These are phyloP conservation scores for Blastobotrys ciferrii DNA, from an alignment of 1,139 yeast species.

Conservation along the genomic window DNA sequence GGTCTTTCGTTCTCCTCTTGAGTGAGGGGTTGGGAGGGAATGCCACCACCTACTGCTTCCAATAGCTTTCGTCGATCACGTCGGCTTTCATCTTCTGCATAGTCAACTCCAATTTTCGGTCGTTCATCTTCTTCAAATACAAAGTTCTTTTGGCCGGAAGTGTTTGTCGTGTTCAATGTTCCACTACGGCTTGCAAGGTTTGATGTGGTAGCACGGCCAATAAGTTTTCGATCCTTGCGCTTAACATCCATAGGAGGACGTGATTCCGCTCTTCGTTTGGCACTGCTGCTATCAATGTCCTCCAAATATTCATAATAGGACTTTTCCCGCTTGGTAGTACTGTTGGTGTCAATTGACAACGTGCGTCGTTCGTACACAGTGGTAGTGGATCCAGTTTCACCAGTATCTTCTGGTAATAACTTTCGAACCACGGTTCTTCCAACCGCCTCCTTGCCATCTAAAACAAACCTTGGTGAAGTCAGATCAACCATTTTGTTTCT, in stretches of 20 bases:
- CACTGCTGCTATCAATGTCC: neutral
- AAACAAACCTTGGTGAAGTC: constrained; percentile 46
- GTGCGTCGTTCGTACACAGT: neutral
- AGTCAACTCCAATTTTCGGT: constrained; percentile 21
- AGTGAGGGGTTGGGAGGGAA: constrained; percentile 1
- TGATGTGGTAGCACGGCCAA: constrained; percentile 21
- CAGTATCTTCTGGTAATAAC: neutral
- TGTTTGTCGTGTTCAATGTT: neutral
- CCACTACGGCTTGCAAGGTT: constrained; percentile 10
- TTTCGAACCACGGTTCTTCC: constrained; percentile 9
- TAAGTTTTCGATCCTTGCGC: constrained; percentile 12
- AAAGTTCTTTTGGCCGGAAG: neutral
- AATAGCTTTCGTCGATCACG: constrained; percentile 26
- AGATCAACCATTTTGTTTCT: constrained; percentile 29
- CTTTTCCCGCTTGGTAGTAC: neutral
- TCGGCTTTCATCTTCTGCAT: constrained; percentile 27
- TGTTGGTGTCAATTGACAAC: neutral
- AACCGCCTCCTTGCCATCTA: constrained; percentile 30
- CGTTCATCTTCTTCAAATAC: neutral
- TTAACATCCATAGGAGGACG: neutral
- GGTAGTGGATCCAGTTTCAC: too few species aligned
- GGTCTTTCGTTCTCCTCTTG: neutral
- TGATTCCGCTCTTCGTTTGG: neutral
- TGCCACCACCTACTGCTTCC: constrained; percentile 27
- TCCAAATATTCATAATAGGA: neutral